phyloP scores from a whole-genome alignment of 78 protist genomes.

The Trichosphaerium sp. region DNA sequence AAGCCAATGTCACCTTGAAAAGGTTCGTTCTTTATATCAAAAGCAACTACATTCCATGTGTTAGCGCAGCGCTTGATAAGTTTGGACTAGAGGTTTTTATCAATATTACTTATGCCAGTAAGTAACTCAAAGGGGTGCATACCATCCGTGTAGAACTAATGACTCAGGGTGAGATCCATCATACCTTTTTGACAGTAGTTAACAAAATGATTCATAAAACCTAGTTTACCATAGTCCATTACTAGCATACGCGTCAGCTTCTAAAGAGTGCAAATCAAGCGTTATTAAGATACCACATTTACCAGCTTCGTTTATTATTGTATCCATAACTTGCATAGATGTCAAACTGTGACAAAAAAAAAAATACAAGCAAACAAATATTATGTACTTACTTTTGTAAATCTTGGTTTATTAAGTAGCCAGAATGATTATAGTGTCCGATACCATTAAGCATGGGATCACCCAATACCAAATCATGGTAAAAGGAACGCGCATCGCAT shows the following conservation, averaged over 20 bases:
- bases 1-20: too few relatives aligned
- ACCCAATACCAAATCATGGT: neutral
- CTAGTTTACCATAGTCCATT: conserved; percentile 56
- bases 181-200: too few relatives aligned
- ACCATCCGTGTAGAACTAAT: too few relatives aligned
- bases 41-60: conserved; percentile 47
- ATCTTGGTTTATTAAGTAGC: too few relatives aligned
- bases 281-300: conserved; percentile 35
- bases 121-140: too few relatives aligned
- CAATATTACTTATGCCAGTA: too few relatives aligned
- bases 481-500: conserved; percentile 31
- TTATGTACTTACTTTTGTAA: too few relatives aligned
- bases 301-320: conserved; percentile 36
- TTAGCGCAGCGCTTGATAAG: too few relatives aligned
- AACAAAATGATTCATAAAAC: neutral
- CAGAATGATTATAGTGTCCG: too few relatives aligned
- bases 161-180: too few relatives aligned
- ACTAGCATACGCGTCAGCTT: conserved; percentile 5
- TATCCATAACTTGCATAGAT: conserved; percentile 34
- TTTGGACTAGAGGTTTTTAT: too few relatives aligned
- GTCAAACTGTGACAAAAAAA: conserved; percentile 9
- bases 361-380: too few relatives aligned
- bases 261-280: conserved; percentile 43
- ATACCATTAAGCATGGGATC: neutral
- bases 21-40: conserved; percentile 56